These are phyloP conservation scores for Eragrostis curvula DNA, from an alignment of 176 grass and related monocot genomes.

Conservation along the genomic window DNA sequence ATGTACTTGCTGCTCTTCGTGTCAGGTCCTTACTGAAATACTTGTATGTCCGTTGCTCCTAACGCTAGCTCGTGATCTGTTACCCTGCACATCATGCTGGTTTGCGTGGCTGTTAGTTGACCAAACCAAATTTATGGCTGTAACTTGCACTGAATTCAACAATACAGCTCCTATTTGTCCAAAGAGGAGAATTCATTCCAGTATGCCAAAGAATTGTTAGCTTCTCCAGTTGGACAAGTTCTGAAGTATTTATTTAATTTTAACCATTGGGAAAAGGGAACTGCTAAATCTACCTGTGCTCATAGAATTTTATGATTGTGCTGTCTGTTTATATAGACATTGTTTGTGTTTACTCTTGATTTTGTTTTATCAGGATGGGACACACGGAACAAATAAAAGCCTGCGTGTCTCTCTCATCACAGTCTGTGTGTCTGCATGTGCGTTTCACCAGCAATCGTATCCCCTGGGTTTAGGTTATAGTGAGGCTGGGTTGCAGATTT, in stretches of 20 bases:
- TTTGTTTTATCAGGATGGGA: slow-evolving; percentile 23
- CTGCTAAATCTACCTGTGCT: too few relatives aligned
- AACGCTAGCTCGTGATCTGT: neutral
- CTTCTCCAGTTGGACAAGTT: neutral
- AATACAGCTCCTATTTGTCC: neutral
- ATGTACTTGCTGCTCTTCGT: slow-evolving; percentile 40
- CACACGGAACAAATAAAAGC: slow-evolving; percentile 19
- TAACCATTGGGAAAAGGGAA: too few relatives aligned
- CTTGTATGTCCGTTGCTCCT: slow-evolving; percentile 14
- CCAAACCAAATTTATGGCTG: slow-evolving; percentile 21
- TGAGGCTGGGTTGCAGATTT: slow-evolving; percentile 24
- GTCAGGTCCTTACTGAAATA: slow-evolving; percentile 15
- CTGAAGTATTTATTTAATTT: too few relatives aligned
- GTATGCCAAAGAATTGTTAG: neutral
- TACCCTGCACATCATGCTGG: neutral
- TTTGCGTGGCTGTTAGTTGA: neutral
- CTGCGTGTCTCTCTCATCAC: slow-evolving; percentile 18
- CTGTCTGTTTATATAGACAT: too few relatives aligned
- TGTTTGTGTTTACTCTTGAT: too few relatives aligned
- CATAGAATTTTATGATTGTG: too few relatives aligned
- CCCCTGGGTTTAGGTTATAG: slow-evolving; percentile 27
- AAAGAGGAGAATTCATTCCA: slow-evolving; percentile 7
- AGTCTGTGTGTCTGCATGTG: slow-evolving; percentile 22
- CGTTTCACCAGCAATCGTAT: slow-evolving; percentile 3
- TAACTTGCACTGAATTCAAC: slow-evolving; percentile 21